phyloP scores from a whole-genome alignment of 2,329 filamentous ascomycete species.

The Zalaria sp. region DNA sequence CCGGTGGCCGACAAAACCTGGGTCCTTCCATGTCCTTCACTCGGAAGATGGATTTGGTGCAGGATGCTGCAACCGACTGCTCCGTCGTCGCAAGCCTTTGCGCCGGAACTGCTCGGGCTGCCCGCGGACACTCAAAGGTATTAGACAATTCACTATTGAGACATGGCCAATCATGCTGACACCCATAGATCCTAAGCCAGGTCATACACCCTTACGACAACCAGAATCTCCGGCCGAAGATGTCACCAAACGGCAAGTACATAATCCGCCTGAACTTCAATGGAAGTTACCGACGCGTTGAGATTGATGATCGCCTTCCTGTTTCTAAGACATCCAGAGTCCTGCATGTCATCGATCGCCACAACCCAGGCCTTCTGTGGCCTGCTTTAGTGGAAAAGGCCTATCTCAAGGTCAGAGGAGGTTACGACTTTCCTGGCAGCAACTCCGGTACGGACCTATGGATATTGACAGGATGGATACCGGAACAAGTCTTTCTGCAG shows the following conservation, averaged over 20 bases:
- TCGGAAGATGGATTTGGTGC: conserved; percentile 65
- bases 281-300: conserved; percentile 73
- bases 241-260: conserved; percentile 77
- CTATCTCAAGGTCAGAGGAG: conserved; percentile 86
- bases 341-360: conserved; percentile 76
- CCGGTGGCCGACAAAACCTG: conserved; percentile 13
- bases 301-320: conserved; percentile 80
- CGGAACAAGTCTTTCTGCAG: conserved; percentile 86
- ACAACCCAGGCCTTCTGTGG: conserved; percentile 73
- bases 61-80: conserved; percentile 91
- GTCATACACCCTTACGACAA: conserved; percentile 65
- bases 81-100: conserved; percentile 94
- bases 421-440: conserved; percentile 94
- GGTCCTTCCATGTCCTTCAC: conserved; percentile 43
- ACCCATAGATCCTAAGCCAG: conserved; percentile 48
- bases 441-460: conserved; percentile 93
- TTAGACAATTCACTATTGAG: conserved; percentile 8
- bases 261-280: conserved; percentile 91
- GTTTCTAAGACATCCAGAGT: conserved; percentile 59
- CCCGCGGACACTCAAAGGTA: conserved; percentile 56
- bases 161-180: not conserved
- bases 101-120: conserved; percentile 57
- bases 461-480: conserved; percentile 90
- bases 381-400: conserved; percentile 90
- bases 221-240: conserved; percentile 38